Evolutionary conservation across 1,284 basidiomycete species (phyloP), one percentile per base, ranked within the genome.

Genomic region (Trichosporon ovoides): DNA sequence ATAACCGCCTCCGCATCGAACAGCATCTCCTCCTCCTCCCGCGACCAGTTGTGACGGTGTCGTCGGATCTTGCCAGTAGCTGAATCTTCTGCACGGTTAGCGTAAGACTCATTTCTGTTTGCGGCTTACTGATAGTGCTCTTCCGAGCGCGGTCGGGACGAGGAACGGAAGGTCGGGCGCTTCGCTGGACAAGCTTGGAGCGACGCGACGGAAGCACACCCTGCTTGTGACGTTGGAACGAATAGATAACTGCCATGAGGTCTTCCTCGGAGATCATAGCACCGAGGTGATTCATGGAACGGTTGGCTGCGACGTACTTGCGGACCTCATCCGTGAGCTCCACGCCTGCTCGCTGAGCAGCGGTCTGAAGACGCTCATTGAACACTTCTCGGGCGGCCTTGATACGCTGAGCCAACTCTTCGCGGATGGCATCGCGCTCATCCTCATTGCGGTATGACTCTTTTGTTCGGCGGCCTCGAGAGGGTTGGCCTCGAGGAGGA

Each of bases 1-100:
- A 96, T 84, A 63, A 97, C 86, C 2, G 84, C 88, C 43, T 84
- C 87, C 1, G 87, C 86, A 70, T 97, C 93, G 54, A 88, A 83
- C 38, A 87, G 84, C 31, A 93, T 81, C 61, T 95, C 93, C 63
- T 95, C 91, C 62, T 86, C 91, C 52, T 92, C 88, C 52, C 83
- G 76, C 55, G 83, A 89, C 91, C 91, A 95, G 52, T 84, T 83
- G 70, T 89, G 90, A 54, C 89, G 83, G 62, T 62, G 52, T 1
- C 64, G 59, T 10, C 57, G 56, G n/a, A 56, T 48, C 31, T 53
- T 57, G 43, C 33, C 36, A 19, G 33, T 18, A 18, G n/a, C 22
- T 1, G 38, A 48, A 22, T 48, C 43, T 3, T 24, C 43, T 48
- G 43, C 16, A 31, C 3, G 6, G 43, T 48, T n/a, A 48, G 43